These are phyloP conservation scores for Kodamaea derodonti DNA, from an alignment of 1,139 yeast genomes.

Conservation along the genomic window DNA sequence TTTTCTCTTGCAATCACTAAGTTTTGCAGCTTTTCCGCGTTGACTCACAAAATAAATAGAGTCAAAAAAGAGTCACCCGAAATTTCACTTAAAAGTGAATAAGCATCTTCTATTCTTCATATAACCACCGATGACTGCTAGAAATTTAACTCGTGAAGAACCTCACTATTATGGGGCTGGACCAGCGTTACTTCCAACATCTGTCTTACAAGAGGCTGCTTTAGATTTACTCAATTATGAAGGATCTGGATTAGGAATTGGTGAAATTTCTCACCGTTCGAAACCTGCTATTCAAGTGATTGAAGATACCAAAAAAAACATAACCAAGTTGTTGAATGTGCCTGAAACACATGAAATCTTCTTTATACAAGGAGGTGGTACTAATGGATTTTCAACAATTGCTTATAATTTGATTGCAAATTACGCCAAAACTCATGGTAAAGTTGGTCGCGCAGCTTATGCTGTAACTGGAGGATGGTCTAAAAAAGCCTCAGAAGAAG, in stretches of 20 bases:
- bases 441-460: constrained; percentile 79
- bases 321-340: constrained; percentile 59
- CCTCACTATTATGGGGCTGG: constrained; percentile 96
- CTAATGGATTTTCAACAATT: constrained; percentile 87
- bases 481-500: constrained; percentile 81
- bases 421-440: constrained; percentile 63
- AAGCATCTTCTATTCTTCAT: neutral
- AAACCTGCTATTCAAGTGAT: constrained; percentile 74
- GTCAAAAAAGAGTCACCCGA: neutral
- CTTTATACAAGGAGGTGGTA: constrained; percentile 97
- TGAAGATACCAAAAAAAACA: constrained; percentile 67
- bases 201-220: constrained; percentile 85
- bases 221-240: constrained; percentile 70
- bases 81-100: no score
- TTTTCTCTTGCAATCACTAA: no score
- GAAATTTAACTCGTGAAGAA: constrained; percentile 47
- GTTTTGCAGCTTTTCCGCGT: neutral
- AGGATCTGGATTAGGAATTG: constrained; percentile 74
- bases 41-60: no score
- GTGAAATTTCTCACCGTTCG: constrained; percentile 95
- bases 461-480: constrained; percentile 94
- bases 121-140: neutral
- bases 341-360: constrained; percentile 94
- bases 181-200: constrained; percentile 86
- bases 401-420: constrained; percentile 81